These are phyloP conservation scores for Globisporangium middletonii DNA, from an alignment of 352 stramenopile species.

Conservation along the genomic window DNA sequence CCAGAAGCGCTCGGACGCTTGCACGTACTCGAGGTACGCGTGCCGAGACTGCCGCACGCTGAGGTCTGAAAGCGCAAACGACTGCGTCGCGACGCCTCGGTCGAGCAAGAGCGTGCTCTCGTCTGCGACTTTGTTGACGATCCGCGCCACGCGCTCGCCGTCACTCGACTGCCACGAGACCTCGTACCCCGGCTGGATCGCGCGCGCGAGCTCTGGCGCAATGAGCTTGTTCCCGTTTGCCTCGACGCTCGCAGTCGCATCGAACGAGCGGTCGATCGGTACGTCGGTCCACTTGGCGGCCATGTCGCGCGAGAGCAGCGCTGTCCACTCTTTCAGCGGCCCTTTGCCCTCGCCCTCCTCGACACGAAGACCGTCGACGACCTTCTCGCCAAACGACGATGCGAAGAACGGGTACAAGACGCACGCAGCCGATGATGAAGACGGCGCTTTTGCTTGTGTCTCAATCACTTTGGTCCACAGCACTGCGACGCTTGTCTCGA, in stretches of 20 bases:
- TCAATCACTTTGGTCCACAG: conserved; percentile 24
- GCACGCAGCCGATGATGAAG: conserved; percentile 11
- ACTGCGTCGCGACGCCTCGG: conserved; percentile 24
- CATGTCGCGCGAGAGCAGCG: conserved; percentile 31
- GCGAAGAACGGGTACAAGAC: conserved; percentile 59
- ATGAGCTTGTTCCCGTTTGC: conserved; percentile 46
- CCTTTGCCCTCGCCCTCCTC: conserved; percentile 77
- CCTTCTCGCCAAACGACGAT: conserved; percentile 64
- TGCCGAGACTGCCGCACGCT: conserved; percentile 29
- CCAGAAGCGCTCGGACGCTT: conserved; percentile 56
- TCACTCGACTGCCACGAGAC: conserved; percentile 24
- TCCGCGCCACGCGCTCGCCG: conserved; percentile 24
- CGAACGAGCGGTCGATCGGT: conserved; percentile 7
- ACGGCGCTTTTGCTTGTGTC: background rate
- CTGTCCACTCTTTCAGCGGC: conserved; percentile 72
- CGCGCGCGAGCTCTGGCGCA: conserved; percentile 18
- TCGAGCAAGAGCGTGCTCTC: conserved; percentile 45
- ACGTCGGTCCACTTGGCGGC: conserved; percentile 41
- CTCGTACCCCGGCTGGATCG: conserved; percentile 23
- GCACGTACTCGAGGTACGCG: conserved; percentile 47
- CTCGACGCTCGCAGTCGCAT: conserved; percentile 21
- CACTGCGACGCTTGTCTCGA: conserved; percentile 31
- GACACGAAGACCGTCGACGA: conserved; percentile 44
- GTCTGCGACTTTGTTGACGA: conserved; percentile 46
- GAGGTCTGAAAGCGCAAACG: conserved; percentile 35